Base-by-base conservation (phyloP, 306 rosid genomes). In the Clitoria ternatea region DNA sequence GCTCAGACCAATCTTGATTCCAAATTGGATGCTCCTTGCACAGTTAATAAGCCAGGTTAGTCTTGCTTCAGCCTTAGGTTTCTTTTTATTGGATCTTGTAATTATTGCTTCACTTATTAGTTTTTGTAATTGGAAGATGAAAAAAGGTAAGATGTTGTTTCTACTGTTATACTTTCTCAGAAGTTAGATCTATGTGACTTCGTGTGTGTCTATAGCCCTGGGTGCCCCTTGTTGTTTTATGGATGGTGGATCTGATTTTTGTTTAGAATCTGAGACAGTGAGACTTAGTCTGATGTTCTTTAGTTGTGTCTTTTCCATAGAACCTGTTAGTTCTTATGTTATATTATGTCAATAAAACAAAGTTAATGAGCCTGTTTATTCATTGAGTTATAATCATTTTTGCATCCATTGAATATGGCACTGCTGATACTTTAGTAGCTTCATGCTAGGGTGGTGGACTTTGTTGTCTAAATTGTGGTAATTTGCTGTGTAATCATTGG, bases 1-100 rank as follows among this genome's bases (percentile, higher is more conserved):
- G 70, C 88, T 67, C 93, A 87, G 72, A 70, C 59, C 83, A 87
- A 82, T 66, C 80, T 80, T 30, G 91, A 83, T 49, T 59, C 87
- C 47, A 85, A 81, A 35, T 23, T 81, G 50, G 83, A 77, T 69
- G 89, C 72, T 68, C 66, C 87, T 6, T 47, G 61, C 20, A 29
- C 84, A 74, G 77, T 83, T 65, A 62, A 84, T 14, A 81, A 85
- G 66, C 84, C 91, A 77, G 97, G 97, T 85, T 75, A 17, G 42
- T 55, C 36, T 33, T 48, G 14, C 39, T 66, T 55, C 69, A 10
- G 67, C 67, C 23, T n/a, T 8, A 3, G 24, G 42, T 13, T 66
- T 74, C 42, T 40, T 36, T 10, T 68, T 15, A 6, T 42, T 50
- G 55, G 27, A 59, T 26, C 15, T 27, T 15, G 12, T 47, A 27